Conservation (phyloP, 208 protist species). For the Trypanosomatidae sp. region DNA sequence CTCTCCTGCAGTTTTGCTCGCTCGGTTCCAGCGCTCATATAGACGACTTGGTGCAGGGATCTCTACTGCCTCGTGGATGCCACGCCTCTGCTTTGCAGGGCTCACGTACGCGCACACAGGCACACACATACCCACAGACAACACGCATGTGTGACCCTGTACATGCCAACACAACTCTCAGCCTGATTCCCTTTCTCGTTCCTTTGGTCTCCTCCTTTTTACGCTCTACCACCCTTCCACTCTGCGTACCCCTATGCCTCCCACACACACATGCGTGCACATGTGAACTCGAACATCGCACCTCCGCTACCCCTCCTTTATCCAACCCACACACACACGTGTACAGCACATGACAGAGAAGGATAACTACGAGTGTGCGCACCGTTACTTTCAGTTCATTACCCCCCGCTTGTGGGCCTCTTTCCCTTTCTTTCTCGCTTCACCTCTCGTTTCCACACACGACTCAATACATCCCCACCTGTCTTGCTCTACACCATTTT, state of each 20-base stretch:
- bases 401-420: background rate
- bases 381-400: slow-evolving; percentile 3
- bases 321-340: background rate
- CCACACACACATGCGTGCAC: background rate
- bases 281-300: background rate
- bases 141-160: background rate
- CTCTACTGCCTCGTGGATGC: background rate
- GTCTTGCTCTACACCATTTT: too few species aligned
- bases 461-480: background rate
- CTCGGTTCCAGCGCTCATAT: background rate
- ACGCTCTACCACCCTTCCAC: background rate
- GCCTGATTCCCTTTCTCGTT: background rate
- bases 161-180: background rate
- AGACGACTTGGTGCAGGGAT: background rate
- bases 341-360: slow-evolving; percentile 6
- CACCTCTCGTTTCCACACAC: background rate
- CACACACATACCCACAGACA: too few species aligned
- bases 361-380: slow-evolving; percentile 1
- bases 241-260: background rate
- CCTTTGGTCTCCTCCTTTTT: background rate
- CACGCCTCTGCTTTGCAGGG: background rate
- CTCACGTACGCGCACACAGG: slow-evolving; percentile 1
- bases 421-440: background rate
- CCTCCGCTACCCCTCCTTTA: background rate
- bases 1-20: background rate